Conservation (phyloP, 2,329 filamentous ascomycete genomes). For the Penicillium vulpinum region DNA sequence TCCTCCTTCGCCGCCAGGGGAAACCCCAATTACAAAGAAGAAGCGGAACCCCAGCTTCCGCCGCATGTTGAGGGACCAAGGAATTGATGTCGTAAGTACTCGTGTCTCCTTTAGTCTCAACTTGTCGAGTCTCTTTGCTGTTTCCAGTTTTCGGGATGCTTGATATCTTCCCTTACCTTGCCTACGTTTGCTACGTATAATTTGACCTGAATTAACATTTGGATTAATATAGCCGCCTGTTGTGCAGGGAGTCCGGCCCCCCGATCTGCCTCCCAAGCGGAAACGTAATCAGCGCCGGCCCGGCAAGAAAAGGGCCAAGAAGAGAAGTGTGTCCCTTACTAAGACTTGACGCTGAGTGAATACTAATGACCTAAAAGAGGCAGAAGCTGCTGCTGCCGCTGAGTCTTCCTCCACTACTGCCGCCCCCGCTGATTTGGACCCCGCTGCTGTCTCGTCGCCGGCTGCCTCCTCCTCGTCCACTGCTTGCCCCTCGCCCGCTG, state of each 20-base stretch:
- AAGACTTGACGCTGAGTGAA: too few relatives aligned
- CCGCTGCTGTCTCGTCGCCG: too few relatives aligned
- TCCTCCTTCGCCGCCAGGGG: too few relatives aligned
- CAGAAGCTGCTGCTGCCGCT: too few relatives aligned
- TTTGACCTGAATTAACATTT: background rate
- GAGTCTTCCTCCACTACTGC: too few relatives aligned
- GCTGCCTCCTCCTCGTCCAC: too few relatives aligned
- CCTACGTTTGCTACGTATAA: background rate
- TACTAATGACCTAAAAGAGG: too few relatives aligned
- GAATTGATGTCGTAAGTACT: background rate
- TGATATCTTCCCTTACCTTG: background rate
- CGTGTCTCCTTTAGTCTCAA: background rate
- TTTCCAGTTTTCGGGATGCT: too few relatives aligned
- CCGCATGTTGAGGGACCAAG: fast-evolving
- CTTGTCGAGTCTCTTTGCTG: background rate
- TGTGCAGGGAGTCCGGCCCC: background rate
- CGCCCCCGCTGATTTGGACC: too few relatives aligned
- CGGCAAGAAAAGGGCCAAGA: background rate
- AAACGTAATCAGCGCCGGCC: background rate
- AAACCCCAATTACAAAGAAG: background rate
- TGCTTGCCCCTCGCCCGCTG: too few relatives aligned
- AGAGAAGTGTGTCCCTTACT: background rate
- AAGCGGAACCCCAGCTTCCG: background rate
- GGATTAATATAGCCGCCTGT: background rate
- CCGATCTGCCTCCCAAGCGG: background rate